A percentile compares a stretch with the other conserved stretches of the same genome.
Evolutionary conservation across 2,329 filamentous ascomycete species (phyloP).

Genomic region (Talaromyces marneffei): DNA sequence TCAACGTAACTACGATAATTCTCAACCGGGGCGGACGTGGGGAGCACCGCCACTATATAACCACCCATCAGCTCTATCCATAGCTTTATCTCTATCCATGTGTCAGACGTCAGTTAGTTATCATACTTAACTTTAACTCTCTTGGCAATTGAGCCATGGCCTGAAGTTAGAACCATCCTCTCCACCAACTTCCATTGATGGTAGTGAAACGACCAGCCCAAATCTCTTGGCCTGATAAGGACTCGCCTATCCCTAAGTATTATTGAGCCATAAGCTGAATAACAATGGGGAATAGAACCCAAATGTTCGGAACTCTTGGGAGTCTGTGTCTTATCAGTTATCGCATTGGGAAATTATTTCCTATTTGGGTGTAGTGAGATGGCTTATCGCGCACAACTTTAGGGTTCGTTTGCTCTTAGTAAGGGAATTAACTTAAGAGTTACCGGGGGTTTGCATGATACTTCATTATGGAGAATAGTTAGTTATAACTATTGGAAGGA

Average conservation of each 20-base stretch:
- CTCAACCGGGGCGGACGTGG: neutral
- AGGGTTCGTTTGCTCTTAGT: neutral
- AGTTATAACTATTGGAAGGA: too few relatives aligned
- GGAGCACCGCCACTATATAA: neutral
- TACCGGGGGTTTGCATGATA: neutral
- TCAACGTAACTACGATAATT: neutral
- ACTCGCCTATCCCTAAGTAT: neutral
- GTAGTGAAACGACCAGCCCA: neutral
- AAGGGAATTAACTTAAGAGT: neutral
- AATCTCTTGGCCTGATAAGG: constrained; percentile 1
- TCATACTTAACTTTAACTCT: neutral
- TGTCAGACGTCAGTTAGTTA: neutral
- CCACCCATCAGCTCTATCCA: neutral
- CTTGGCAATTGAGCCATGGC: constrained; percentile 2
- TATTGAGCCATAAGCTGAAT: neutral
- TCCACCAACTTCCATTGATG: neutral
- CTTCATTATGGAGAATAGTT: neutral
- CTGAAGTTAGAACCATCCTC: neutral
- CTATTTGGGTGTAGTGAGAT: constrained; percentile 4
- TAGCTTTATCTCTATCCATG: neutral
- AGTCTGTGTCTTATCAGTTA: neutral
- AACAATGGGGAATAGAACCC: neutral
- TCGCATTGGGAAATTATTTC: constrained; percentile 6
- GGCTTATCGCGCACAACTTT: neutral
- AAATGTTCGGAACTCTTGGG: neutral